Evolutionary conservation across 1,139 yeast genomes (phyloP).

Genomic region (Blastobotrys proliferans): DNA sequence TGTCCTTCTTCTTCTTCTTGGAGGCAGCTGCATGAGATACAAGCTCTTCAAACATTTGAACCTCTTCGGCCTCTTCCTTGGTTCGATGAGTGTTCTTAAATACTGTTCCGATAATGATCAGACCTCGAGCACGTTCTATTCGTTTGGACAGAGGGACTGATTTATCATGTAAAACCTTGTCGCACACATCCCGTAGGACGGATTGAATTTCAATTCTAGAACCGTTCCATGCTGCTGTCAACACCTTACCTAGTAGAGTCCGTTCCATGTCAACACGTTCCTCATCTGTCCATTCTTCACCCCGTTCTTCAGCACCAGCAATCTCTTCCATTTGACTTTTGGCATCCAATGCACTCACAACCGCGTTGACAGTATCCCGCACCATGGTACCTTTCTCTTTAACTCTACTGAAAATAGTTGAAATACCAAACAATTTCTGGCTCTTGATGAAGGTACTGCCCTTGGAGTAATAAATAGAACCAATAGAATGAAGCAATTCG

Average conservation of each 20-base stretch:
- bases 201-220: slow-evolving; percentile 85
- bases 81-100: slow-evolving; percentile 67
- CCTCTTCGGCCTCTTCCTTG: slow-evolving; percentile 86
- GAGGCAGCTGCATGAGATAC: slow-evolving; percentile 89
- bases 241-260: slow-evolving; percentile 78
- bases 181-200: slow-evolving; percentile 86
- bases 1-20: slow-evolving; percentile 40
- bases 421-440: slow-evolving; percentile 74
- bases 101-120: slow-evolving; percentile 68
- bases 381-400: slow-evolving; percentile 85
- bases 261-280: slow-evolving; percentile 85
- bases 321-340: slow-evolving; percentile 80
- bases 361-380: slow-evolving; percentile 81
- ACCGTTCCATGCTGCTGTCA: slow-evolving; percentile 97
- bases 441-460: slow-evolving; percentile 56
- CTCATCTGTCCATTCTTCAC: slow-evolving; percentile 66
- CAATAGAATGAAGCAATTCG: slow-evolving; percentile 84
- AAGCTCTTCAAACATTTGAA: slow-evolving; percentile 81
- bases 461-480: slow-evolving; percentile 69
- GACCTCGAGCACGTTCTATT: slow-evolving; percentile 73
- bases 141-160: slow-evolving; percentile 53
- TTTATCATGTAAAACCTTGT: slow-evolving; percentile 63
- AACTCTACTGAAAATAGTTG: slow-evolving; percentile 78
- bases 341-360: slow-evolving; percentile 84
- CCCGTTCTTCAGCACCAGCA: slow-evolving; percentile 43